Conservation (phyloP, 345 rosid species). For the Bruguiera gymnorhiza region DNA sequence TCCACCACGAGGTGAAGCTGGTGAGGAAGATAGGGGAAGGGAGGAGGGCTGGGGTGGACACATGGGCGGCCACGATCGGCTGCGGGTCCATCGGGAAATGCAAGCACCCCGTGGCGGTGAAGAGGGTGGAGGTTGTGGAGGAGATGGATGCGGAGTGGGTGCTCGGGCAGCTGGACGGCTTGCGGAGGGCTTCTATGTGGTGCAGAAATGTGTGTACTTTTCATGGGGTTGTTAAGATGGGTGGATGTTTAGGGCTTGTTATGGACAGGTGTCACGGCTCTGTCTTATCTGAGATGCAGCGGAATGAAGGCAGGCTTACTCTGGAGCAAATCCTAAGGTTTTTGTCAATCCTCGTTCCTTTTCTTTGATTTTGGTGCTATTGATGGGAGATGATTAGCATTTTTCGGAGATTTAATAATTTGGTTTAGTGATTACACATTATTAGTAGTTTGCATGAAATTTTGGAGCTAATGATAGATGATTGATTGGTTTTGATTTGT, state of each 20-base stretch:
- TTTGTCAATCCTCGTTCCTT: background rate
- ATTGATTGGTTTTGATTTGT: too few relatives aligned
- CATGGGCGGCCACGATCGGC: constrained; percentile 63
- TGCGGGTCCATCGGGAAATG: constrained; percentile 50
- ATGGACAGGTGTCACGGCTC: constrained; percentile 87
- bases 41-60: constrained; percentile 64
- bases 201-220: constrained; percentile 90
- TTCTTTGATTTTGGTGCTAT: background rate
- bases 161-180: constrained; percentile 67
- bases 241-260: constrained; percentile 59
- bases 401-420: too few relatives aligned
- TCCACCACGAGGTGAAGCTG: constrained; percentile 65
- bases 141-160: constrained; percentile 81
- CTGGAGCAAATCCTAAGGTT: constrained; percentile 95
- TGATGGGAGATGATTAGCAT: background rate
- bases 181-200: constrained; percentile 82
- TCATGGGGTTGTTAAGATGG: constrained; percentile 77
- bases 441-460: too few relatives aligned
- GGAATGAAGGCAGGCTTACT: constrained; percentile 89
- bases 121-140: constrained; percentile 62
- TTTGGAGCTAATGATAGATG: too few relatives aligned
- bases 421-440: too few relatives aligned
- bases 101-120: constrained; percentile 65
- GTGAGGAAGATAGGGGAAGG: constrained; percentile 62
- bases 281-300: constrained; percentile 82